phyloP scores from a whole-genome alignment of 2,329 filamentous ascomycete genomes.

The Dryadomyces sulphureus region DNA sequence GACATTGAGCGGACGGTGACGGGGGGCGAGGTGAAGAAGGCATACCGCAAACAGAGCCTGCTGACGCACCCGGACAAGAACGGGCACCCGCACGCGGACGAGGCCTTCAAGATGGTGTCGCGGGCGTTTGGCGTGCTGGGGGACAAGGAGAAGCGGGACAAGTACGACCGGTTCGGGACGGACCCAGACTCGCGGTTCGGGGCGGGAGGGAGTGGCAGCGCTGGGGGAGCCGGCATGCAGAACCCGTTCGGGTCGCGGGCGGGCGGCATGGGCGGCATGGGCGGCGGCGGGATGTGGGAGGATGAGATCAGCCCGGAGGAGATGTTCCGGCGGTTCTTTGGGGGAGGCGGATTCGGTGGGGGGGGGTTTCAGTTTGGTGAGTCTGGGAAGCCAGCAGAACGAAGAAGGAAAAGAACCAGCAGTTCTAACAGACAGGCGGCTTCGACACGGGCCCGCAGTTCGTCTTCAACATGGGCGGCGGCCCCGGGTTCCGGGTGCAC shows the following conservation, averaged over 20 bases:
- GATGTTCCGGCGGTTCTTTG: slow-evolving; percentile 94
- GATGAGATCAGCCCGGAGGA: slow-evolving; percentile 94
- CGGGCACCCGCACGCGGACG: slow-evolving; percentile 85
- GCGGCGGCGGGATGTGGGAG: slow-evolving; percentile 51
- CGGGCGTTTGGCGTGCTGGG: slow-evolving; percentile 86
- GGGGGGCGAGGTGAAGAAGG: slow-evolving; percentile 89
- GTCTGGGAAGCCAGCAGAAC: neutral
- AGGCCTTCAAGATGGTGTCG: slow-evolving; percentile 97
- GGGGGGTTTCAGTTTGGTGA: slow-evolving; percentile 19
- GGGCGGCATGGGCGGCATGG: slow-evolving; percentile 23
- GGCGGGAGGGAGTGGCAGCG: slow-evolving; percentile 28
- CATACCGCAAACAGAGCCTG: slow-evolving; percentile 85
- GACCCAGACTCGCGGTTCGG: slow-evolving; percentile 85
- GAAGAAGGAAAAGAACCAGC: too few relatives aligned
- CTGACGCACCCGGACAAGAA: slow-evolving; percentile 99
- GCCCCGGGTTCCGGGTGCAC: slow-evolving; percentile 83
- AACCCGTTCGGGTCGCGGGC: slow-evolving; percentile 8
- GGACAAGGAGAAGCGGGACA: slow-evolving; percentile 82
- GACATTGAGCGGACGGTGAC: slow-evolving; percentile 50
- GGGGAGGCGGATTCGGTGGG: slow-evolving; percentile 48
- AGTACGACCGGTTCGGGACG: slow-evolving; percentile 77
- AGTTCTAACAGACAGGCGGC: slow-evolving; percentile 14
- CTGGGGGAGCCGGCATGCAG: slow-evolving; percentile 10
- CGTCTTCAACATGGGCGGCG: slow-evolving; percentile 88
- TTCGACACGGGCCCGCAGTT: slow-evolving; percentile 77